Conservation (phyloP, 148 eudicot species). For the Chenopodium formosanum region DNA sequence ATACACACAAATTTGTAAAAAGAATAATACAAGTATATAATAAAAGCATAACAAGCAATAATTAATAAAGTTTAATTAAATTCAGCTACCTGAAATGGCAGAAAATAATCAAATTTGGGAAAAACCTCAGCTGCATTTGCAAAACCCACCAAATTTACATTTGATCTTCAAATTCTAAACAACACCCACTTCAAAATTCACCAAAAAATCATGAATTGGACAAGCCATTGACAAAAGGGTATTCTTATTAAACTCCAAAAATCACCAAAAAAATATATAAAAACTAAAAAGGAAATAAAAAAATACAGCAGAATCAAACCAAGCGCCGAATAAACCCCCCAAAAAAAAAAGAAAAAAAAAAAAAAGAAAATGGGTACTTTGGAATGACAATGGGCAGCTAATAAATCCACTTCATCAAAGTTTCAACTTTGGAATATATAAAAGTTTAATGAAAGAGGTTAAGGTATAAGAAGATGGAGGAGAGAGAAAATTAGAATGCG, state of each 20-base stretch:
- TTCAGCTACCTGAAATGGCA: slow-evolving; percentile 21
- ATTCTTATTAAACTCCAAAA: slow-evolving; percentile 16
- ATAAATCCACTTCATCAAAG: slow-evolving; percentile 34
- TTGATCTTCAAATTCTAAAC: slow-evolving; percentile 14
- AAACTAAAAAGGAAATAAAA: not conserved
- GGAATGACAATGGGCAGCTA: slow-evolving; percentile 29
- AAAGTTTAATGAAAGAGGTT: slow-evolving; percentile 17
- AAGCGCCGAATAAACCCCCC: slow-evolving; percentile 33
- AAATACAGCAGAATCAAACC: slow-evolving; percentile 21
- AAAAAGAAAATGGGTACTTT: not conserved
- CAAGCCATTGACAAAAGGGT: slow-evolving; percentile 21
- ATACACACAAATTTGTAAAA: not conserved
- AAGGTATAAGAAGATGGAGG: not conserved
- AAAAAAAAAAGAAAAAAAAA: not conserved
- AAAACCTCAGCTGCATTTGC: slow-evolving; percentile 31
- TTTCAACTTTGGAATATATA: slow-evolving; percentile 21
- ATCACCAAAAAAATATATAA: not conserved
- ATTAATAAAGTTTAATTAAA: not conserved
- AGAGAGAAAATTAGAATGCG: not conserved
- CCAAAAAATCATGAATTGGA: slow-evolving; percentile 17
- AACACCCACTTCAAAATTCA: slow-evolving; percentile 16
- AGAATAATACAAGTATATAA: not conserved
- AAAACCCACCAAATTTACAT: slow-evolving; percentile 17
- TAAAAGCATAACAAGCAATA: not conserved
- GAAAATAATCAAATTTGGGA: slow-evolving; percentile 9